Conservation (phyloP, 164 flowering plant species). For the Pachysandra terminalis region DNA sequence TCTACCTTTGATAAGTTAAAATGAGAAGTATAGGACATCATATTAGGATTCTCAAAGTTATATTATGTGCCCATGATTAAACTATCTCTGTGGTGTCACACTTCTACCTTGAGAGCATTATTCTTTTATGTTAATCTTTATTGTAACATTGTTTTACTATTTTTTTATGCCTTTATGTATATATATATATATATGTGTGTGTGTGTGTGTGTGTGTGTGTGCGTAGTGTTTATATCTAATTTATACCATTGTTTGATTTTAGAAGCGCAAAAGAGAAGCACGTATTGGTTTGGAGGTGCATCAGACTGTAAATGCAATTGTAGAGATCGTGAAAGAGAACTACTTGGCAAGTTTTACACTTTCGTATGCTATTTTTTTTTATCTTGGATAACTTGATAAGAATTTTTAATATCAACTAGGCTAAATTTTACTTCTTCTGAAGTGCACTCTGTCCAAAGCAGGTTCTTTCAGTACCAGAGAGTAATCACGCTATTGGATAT, state of each 20-base stretch:
- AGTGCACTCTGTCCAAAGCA: conserved; percentile 20
- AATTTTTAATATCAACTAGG: neutral
- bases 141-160: no score
- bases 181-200: no score
- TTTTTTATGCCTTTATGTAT: no score
- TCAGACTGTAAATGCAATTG: conserved; percentile 70
- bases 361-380: neutral
- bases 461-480: conserved; percentile 83
- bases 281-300: conserved; percentile 48
- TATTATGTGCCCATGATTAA: no score
- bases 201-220: no score
- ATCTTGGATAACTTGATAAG: neutral
- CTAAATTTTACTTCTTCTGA: neutral
- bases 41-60: no score
- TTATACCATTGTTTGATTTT: conserved; percentile 4
- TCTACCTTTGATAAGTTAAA: no score
- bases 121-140: no score
- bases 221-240: neutral
- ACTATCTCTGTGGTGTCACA: no score
- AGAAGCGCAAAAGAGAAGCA: conserved; percentile 73
- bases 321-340: conserved; percentile 86
- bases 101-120: no score
- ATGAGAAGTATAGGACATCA: no score
- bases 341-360: conserved; percentile 59
- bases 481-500: conserved; percentile 59